phyloP scores from a whole-genome alignment of 2,329 filamentous ascomycete species.

The Diaporthe aspalathi region DNA sequence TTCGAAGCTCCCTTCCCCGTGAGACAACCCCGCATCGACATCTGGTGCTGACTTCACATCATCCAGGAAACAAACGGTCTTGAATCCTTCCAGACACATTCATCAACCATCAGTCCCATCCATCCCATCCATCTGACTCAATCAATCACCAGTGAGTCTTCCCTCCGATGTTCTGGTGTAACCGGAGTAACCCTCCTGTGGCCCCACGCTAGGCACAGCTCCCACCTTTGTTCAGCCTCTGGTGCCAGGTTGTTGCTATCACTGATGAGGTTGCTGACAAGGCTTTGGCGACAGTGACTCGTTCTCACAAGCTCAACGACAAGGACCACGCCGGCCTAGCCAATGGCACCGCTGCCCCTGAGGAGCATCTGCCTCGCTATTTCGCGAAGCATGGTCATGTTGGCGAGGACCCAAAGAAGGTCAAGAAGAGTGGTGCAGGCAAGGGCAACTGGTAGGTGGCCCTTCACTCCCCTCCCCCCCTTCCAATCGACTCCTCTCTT shows the following conservation, averaged over 20 bases:
- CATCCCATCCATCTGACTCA: conserved; percentile 11
- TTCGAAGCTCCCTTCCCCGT: conserved; percentile 18
- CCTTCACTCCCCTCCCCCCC: no score
- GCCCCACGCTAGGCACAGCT: not conserved
- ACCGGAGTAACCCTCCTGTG: not conserved
- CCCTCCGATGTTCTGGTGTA: not conserved
- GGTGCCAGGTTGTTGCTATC: not conserved
- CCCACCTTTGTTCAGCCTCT: not conserved
- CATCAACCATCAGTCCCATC: conserved; percentile 18
- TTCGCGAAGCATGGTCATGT: conserved; percentile 89
- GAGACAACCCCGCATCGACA: conserved; percentile 27
- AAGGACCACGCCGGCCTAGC: conserved; percentile 86
- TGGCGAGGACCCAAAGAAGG: conserved; percentile 88
- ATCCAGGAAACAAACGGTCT: conserved; percentile 20
- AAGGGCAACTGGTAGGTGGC: conserved; percentile 96
- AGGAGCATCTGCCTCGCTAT: conserved; percentile 87
- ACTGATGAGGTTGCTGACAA: not conserved
- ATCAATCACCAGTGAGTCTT: conserved; percentile 30
- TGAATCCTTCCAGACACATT: conserved; percentile 1
- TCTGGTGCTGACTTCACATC: conserved; percentile 17
- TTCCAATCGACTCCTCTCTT: not conserved
- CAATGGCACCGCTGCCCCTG: conserved; percentile 75
- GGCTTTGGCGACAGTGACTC: conserved; percentile 77
- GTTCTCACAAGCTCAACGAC: conserved; percentile 95
- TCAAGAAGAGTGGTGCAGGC: conserved; percentile 95